These are phyloP conservation scores for Moringa oleifera DNA, from an alignment of 345 rosid genomes.

Conservation along the genomic window DNA sequence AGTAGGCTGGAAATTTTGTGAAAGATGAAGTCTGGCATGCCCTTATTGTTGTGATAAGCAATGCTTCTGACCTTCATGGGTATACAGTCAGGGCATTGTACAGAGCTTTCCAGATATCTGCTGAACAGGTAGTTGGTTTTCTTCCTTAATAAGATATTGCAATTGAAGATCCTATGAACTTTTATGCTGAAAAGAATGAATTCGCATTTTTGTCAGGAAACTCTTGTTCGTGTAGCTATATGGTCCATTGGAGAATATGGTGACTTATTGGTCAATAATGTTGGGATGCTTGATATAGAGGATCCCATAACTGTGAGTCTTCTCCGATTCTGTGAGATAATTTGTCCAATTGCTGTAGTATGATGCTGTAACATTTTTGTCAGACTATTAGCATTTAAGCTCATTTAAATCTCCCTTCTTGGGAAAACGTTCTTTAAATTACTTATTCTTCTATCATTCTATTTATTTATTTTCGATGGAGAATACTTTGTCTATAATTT, in stretches of 20 bases:
- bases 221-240: conserved; percentile 88
- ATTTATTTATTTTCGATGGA: no score
- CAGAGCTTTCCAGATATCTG: conserved; percentile 65
- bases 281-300: conserved; percentile 81
- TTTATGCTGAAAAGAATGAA: conserved; percentile 18
- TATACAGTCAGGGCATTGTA: conserved; percentile 84
- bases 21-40: conserved; percentile 99
- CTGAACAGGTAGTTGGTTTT: conserved; percentile 65
- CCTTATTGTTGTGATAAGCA: conserved; percentile 89
- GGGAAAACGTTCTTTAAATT: no score
- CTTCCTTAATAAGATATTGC: background rate
- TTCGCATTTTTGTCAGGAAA: conserved; percentile 55
- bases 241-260: conserved; percentile 99
- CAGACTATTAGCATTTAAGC: no score
- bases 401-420: background rate
- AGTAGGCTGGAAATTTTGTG: conserved; percentile 97
- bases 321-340: conserved; percentile 11
- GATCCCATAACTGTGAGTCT: conserved; percentile 82
- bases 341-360: conserved; percentile 8
- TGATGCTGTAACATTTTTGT: conserved; percentile 1
- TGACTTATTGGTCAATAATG: conserved; percentile 84
- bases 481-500: background rate
- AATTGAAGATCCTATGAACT: conserved; percentile 12
- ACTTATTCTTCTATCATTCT: background rate
- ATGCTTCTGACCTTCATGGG: conserved; percentile 95